phyloP scores from a whole-genome alignment of 2,329 filamentous ascomycete genomes.

The Ophiognomonia clavigignenti-juglandacearum region DNA sequence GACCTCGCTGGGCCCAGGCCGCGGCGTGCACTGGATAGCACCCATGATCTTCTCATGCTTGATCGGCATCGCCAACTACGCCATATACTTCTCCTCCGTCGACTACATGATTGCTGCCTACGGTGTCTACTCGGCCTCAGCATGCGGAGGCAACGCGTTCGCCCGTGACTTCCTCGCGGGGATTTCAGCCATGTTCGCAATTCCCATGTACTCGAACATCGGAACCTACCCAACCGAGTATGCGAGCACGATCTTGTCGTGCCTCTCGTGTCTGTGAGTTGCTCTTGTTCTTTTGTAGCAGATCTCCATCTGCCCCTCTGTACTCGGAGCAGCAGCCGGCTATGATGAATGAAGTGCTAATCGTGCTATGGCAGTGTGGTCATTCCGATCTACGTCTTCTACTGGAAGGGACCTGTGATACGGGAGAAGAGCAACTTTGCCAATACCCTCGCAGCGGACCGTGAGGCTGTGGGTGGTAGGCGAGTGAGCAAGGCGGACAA shows the following conservation, averaged over 20 bases:
- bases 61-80: conserved; percentile 59
- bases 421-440: conserved; percentile 60
- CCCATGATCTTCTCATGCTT: conserved; percentile 55
- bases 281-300: conserved; percentile 38
- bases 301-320: neutral
- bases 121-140: conserved; percentile 60
- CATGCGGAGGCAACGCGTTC: conserved; percentile 45
- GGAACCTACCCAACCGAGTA: too few relatives aligned
- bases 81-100: conserved; percentile 62
- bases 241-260: too few relatives aligned
- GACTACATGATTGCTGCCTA: conserved; percentile 67
- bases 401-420: conserved; percentile 57
- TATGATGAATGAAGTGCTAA: neutral
- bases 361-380: conserved; percentile 28
- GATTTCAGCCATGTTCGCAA: too few relatives aligned
- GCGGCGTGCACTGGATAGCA: conserved; percentile 52
- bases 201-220: too few relatives aligned
- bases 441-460: conserved; percentile 46
- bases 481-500: neutral
- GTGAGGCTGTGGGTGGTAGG: neutral
- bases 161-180: neutral
- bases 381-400: conserved; percentile 60
- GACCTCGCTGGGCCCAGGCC: conserved; percentile 47
- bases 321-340: neutral
- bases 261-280: too few relatives aligned